phyloP scores from a whole-genome alignment of 2,329 filamentous ascomycete species.

The Didymellaceae sp. region DNA sequence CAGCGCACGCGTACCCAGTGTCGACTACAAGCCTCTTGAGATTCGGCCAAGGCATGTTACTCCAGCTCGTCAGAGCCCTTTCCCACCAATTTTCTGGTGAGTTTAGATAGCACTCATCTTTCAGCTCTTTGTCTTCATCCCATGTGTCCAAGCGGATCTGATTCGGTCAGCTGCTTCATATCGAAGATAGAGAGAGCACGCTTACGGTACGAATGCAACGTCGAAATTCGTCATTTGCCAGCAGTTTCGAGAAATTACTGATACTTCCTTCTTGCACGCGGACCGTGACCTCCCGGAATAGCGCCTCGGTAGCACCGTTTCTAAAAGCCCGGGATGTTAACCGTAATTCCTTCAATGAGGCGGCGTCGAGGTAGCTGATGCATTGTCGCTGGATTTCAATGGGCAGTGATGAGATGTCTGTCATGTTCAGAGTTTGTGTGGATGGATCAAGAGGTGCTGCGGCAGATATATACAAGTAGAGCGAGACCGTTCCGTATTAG shows the following conservation, averaged over 20 bases:
- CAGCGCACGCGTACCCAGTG: constrained; percentile 1
- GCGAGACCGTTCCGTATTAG: constrained; percentile 6
- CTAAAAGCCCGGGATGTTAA: neutral
- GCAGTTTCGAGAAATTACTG: neutral
- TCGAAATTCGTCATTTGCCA: neutral
- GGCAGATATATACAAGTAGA: neutral
- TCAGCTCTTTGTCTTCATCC: neutral
- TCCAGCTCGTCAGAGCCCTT: neutral
- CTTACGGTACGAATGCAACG: constrained; percentile 6
- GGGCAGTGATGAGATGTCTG: neutral
- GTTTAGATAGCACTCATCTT: neutral
- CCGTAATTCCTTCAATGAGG: constrained; percentile 1
- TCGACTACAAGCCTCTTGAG: constrained; percentile 4
- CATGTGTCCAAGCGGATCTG: neutral
- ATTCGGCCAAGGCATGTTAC: neutral
- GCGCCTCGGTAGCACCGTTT: constrained; percentile 1
- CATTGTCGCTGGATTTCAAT: constrained; percentile 33
- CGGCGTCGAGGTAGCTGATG: constrained; percentile 21
- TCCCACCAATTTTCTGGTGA: neutral
- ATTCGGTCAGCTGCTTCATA: neutral
- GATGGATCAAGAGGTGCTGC: neutral
- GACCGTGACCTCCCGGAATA: constrained; percentile 6
- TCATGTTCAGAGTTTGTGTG: neutral
- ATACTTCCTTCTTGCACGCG: neutral
- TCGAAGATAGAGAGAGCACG: too few species aligned